phyloP scores from a whole-genome alignment of 108 stramenopile genomes.

The Parietichytrium sp. region DNA sequence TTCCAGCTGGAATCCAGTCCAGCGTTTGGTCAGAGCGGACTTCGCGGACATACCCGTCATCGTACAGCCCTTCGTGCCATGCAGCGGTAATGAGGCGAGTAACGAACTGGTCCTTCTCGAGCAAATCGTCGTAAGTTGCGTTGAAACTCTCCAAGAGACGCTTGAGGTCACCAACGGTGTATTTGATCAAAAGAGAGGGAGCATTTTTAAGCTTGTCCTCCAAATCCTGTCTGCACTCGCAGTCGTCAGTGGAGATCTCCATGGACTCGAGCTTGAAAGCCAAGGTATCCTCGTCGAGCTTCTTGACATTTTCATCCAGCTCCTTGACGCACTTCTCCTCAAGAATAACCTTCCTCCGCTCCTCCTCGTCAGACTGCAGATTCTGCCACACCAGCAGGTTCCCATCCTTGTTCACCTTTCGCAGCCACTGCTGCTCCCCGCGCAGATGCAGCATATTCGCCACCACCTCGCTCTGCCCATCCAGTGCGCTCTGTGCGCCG shows the following conservation, averaged over 20 bases:
- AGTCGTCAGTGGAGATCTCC: background rate
- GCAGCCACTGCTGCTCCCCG: constrained; percentile 14
- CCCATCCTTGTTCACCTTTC: background rate
- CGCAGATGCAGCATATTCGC: background rate
- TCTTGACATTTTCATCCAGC: background rate
- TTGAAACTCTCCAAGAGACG: background rate
- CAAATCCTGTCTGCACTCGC: background rate
- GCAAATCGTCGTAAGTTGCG: background rate
- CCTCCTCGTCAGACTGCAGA: constrained; percentile 34
- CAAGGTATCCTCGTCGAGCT: background rate
- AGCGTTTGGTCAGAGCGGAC: background rate
- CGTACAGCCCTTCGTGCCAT: constrained; percentile 28
- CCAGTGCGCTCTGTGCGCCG: background rate
- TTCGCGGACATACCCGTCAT: constrained; percentile 30
- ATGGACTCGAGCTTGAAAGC: constrained; percentile 7
- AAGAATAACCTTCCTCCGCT: background rate
- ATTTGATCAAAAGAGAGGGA: background rate
- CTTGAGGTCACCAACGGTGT: background rate
- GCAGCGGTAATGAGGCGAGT: constrained; percentile 12
- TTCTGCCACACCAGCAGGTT: background rate
- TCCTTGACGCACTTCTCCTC: constrained; percentile 27
- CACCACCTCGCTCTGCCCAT: background rate
- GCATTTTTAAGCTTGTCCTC: background rate
- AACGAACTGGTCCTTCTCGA: background rate
- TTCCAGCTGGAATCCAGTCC: constrained; percentile 11